Base-by-base conservation (phyloP, 306 rosid genomes). In the Castanea crenata region DNA sequence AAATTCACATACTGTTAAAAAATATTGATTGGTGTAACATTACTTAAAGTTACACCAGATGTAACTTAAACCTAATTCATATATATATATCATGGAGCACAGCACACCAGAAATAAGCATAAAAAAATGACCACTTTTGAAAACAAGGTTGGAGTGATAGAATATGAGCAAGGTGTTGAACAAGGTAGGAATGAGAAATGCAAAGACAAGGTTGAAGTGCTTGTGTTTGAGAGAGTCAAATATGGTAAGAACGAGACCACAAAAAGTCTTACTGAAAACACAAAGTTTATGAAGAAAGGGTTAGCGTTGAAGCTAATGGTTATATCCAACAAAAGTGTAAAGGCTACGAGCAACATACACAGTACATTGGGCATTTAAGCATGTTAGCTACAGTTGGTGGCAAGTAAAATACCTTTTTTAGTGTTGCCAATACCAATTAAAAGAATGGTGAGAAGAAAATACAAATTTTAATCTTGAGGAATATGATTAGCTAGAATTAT, bases 61-160 rank as follows among this genome's bases (percentile, higher is more conserved):
- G 27, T 25, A 25, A 25, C 27, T 25, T 25, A 25, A 25, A 25
- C 27, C 27, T 1, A 25, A 25, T 25, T 25, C 2, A 25, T 35
- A 6, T 35, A 6, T 35, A 1, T 35, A 1, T 35, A 69, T 0
- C 49, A 21, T 4, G 65, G 27, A 0, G 46, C 80, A 0, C 20
- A 0, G 46, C 80, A 0, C 20, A 6, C 29, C 19, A 3, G 58
- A 19, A 34, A 46, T 67, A 1, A 3, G 16, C 77, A 55, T 68
- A 74, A 34, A 76, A 61, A 4, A 16, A 41, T 15, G 2, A 54
- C 86, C 92, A 0, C 85, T 46, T 34, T 32, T 5, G 72, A 44
- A 2, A 87, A 83, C 74, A 82, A 69, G 49, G 89, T 87, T 51
- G 83, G 74, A 41, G 88, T 82, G 74, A 59, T 83, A 0, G 88